These are phyloP conservation scores for Apostasia ramifera DNA, from an alignment of 106 monocot genomes.

Conservation along the genomic window DNA sequence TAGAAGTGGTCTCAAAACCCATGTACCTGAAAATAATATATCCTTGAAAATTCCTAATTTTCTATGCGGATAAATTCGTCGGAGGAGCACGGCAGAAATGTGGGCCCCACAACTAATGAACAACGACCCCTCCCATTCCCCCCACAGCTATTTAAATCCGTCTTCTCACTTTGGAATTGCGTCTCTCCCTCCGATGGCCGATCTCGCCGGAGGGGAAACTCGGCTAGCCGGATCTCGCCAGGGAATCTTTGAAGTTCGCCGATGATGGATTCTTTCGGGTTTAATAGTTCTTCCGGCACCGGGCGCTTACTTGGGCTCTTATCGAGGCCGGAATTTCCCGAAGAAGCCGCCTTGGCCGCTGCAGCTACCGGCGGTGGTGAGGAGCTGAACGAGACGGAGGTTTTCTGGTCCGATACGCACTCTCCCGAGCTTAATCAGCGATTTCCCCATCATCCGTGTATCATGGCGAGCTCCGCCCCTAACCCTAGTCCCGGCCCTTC, in stretches of 20 bases:
- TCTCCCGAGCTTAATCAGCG: conserved; percentile 1
- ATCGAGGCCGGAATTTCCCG: conserved; percentile 5
- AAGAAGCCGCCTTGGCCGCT: conserved; percentile 2
- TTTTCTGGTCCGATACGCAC: conserved; percentile 44
- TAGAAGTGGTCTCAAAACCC: too few species aligned
- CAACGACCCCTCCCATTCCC: too few species aligned
- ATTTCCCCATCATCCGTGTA: neutral
- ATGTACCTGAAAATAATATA: too few species aligned
- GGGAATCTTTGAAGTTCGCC: neutral
- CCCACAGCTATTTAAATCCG: too few species aligned
- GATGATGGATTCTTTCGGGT: conserved; percentile 17
- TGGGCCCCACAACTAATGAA: too few species aligned
- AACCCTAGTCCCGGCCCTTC: conserved; percentile 6
- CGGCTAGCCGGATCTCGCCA: too few species aligned
- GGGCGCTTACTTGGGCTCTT: conserved; percentile 41
- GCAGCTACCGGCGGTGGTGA: conserved; percentile 17
- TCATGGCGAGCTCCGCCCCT: neutral
- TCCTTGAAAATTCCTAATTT: too few species aligned
- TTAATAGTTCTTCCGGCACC: conserved; percentile 11
- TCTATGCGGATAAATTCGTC: too few species aligned
- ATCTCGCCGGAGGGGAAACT: too few species aligned
- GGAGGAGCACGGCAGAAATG: too few species aligned
- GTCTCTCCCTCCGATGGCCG: too few species aligned
- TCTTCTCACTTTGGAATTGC: too few species aligned
- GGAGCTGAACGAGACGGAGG: conserved; percentile 72